Evolutionary conservation across 148 eudicot species (phyloP).

Genomic region (Pharnaceum exiguum): DNA sequence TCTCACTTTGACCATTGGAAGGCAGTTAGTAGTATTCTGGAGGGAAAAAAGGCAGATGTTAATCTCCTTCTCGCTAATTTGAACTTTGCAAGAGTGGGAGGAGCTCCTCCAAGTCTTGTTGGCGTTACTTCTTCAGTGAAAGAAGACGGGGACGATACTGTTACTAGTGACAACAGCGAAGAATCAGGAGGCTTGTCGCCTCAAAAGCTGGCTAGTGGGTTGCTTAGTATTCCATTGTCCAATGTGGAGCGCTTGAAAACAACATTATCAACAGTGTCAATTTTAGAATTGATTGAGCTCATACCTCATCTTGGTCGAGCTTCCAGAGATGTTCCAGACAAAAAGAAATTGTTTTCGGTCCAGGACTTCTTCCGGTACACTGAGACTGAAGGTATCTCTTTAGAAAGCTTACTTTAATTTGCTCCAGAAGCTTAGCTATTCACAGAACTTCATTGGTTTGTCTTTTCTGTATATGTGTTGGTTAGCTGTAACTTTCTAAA

Average conservation of each 20-base stretch:
- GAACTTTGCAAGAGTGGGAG: conserved; percentile 85
- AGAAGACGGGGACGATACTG: conserved; percentile 57
- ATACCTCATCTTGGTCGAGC: conserved; percentile 76
- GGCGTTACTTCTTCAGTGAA: conserved; percentile 57
- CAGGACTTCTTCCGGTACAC: conserved; percentile 99
- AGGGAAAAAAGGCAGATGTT: conserved; percentile 66
- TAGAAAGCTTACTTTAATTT: background rate
- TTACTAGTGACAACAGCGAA: conserved; percentile 30
- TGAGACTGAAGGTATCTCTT: conserved; percentile 77
- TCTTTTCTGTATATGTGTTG: background rate
- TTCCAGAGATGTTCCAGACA: conserved; percentile 83
- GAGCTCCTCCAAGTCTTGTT: conserved; percentile 68
- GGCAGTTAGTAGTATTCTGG: conserved; percentile 51
- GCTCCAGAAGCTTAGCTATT: background rate
- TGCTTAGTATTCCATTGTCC: conserved; percentile 87
- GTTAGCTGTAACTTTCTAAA: background rate
- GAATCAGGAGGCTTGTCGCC: conserved; percentile 50
- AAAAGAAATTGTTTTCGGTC: conserved; percentile 90
- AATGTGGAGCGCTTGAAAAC: conserved; percentile 95
- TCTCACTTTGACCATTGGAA: conserved; percentile 51
- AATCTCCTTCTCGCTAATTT: conserved; percentile 69
- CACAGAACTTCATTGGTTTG: too few relatives aligned
- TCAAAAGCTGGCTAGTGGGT: conserved; percentile 68
- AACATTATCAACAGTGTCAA: conserved; percentile 77
- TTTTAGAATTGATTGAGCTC: conserved; percentile 83